Evolutionary conservation across 139 green algal species (phyloP).

Genomic region (Chlorella ohadii): DNA sequence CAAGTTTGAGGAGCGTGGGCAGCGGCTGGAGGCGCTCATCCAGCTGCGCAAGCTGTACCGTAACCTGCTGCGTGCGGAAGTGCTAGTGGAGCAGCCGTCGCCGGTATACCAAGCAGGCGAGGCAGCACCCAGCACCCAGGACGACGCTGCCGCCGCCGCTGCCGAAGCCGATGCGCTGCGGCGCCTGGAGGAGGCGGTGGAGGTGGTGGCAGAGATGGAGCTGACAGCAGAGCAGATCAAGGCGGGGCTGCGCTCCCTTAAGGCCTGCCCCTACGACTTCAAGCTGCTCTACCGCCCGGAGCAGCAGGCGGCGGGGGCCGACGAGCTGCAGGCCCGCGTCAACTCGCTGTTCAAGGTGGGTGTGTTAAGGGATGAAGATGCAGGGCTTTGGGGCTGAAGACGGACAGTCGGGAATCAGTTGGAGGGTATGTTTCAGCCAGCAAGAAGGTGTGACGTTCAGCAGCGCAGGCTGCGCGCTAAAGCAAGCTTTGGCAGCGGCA

Average conservation of each 20-base stretch:
- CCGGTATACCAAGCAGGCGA: conserved; percentile 63
- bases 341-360: neutral
- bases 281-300: conserved; percentile 5
- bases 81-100: conserved; percentile 54
- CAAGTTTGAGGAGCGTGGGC: conserved; percentile 32
- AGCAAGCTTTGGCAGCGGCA: no score
- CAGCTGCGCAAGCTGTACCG: conserved; percentile 83
- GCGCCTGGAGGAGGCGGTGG: conserved; percentile 62
- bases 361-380: no score
- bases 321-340: conserved; percentile 42
- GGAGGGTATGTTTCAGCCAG: no score
- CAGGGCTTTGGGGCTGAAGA: no score
- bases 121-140: neutral
- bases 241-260: conserved; percentile 65
- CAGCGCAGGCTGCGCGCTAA: no score
- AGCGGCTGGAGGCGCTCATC: conserved; percentile 70
- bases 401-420: no score
- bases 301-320: neutral
- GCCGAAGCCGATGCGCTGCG: conserved; percentile 36
- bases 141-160: neutral
- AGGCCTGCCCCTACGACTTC: conserved; percentile 42
- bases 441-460: no score
- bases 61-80: conserved; percentile 76
- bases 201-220: conserved; percentile 83
- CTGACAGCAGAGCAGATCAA: conserved; percentile 86